Conservation (phyloP, 208 protist genomes). For the Crithidia acanthocephali region DNA sequence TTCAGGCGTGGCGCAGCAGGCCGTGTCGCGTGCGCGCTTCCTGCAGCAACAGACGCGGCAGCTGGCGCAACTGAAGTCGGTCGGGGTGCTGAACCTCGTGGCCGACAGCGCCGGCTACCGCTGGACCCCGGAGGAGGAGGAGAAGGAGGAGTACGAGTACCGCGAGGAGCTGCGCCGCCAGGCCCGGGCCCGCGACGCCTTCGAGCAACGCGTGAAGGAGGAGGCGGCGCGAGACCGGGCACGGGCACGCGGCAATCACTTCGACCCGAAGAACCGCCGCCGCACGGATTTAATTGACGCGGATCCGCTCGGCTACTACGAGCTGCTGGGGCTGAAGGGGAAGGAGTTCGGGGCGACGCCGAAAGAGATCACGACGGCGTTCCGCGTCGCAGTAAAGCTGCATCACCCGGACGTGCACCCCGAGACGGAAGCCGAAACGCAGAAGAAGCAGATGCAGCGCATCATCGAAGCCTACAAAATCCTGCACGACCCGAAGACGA, state of each 20-base stretch:
- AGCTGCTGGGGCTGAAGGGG: constrained; percentile 77
- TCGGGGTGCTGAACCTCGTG: constrained; percentile 80
- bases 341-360: constrained; percentile 72
- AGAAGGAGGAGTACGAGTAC: constrained; percentile 89
- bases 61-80: constrained; percentile 72
- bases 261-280: constrained; percentile 72
- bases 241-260: constrained; percentile 46
- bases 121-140: constrained; percentile 85
- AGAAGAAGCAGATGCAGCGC: constrained; percentile 76
- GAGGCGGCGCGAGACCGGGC: constrained; percentile 74
- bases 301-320: constrained; percentile 91
- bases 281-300: constrained; percentile 77
- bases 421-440: constrained; percentile 43
- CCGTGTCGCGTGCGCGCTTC: constrained; percentile 40
- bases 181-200: constrained; percentile 64
- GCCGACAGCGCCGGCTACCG: constrained; percentile 83
- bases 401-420: constrained; percentile 84
- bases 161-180: constrained; percentile 83
- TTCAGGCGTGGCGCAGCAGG: constrained; percentile 39
- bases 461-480: constrained; percentile 89
- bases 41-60: constrained; percentile 51
- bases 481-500: constrained; percentile 72
- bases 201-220: constrained; percentile 89
- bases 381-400: constrained; percentile 62
- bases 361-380: constrained; percentile 86